phyloP scores from a whole-genome alignment of 202 grass and related monocot species.

The Carex arenaria region DNA sequence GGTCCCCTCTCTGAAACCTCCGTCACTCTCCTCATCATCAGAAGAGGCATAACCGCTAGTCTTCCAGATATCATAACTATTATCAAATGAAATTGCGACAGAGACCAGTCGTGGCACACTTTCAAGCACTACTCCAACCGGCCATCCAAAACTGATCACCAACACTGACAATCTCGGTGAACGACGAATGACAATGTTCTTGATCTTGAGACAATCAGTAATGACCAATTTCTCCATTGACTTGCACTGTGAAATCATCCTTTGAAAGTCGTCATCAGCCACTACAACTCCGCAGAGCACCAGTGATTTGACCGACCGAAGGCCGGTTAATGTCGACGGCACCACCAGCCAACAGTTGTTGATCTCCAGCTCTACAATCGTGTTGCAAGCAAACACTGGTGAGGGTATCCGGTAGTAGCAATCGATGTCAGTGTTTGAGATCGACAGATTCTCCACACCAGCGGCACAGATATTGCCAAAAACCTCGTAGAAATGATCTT shows the following conservation, averaged over 20 bases:
- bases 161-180: not conserved
- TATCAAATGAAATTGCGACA: not conserved
- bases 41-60: not conserved
- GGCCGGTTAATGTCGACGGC: not conserved
- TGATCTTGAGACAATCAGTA: not conserved
- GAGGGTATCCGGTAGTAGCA: not conserved
- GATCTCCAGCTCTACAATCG: constrained; percentile 21
- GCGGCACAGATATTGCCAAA: not conserved
- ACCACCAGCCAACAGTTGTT: not conserved
- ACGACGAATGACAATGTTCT: constrained; percentile 16
- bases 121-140: constrained; percentile 14
- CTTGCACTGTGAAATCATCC: not conserved
- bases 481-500: not conserved
- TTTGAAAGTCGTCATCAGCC: not conserved
- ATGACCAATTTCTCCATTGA: constrained; percentile 27
- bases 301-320: constrained; percentile 16
- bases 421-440: not conserved
- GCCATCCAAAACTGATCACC: constrained; percentile 6
- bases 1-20: not conserved
- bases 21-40: not conserved
- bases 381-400: constrained; percentile 18
- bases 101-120: not conserved
- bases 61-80: not conserved
- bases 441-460: constrained; percentile 26
- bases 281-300: not conserved